phyloP scores from a whole-genome alignment of 2,329 filamentous ascomycete species.

The Aureobasidium sp. region DNA sequence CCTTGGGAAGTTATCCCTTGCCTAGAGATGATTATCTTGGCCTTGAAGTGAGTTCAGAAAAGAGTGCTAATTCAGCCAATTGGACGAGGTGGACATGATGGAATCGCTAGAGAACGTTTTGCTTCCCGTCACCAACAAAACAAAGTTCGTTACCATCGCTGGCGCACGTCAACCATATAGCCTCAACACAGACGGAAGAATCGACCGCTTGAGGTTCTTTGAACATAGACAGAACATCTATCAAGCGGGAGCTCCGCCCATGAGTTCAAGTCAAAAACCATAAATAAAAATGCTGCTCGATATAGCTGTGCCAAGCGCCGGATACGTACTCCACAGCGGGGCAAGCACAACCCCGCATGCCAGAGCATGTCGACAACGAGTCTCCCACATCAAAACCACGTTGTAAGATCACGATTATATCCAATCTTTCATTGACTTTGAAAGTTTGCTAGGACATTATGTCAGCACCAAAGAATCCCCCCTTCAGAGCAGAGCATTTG shows the following conservation, averaged over 20 bases:
- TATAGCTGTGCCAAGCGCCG: not conserved
- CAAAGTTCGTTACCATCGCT: not conserved
- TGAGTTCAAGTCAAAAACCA: no score
- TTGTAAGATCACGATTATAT: not conserved
- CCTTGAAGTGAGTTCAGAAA: not conserved
- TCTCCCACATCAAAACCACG: not conserved
- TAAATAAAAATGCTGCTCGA: not conserved
- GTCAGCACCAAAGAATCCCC: slow-evolving; percentile 40
- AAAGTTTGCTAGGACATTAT: not conserved
- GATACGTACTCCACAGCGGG: slow-evolving; percentile 4
- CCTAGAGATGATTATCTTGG: not conserved
- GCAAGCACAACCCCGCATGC: not conserved
- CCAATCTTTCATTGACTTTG: no score
- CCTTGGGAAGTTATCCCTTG: not conserved
- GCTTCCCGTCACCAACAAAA: not conserved
- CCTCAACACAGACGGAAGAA: no score
- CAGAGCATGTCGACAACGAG: not conserved
- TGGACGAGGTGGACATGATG: not conserved
- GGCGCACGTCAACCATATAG: no score
- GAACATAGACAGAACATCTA: not conserved
- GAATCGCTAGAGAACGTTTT: not conserved
- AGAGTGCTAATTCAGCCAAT: not conserved
- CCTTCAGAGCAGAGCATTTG: slow-evolving; percentile 55
- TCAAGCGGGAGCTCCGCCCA: no score
- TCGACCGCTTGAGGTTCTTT: no score